Evolutionary conservation across 2,329 filamentous ascomycete genomes (phyloP).

Genomic region (Apiospora arundinis): DNA sequence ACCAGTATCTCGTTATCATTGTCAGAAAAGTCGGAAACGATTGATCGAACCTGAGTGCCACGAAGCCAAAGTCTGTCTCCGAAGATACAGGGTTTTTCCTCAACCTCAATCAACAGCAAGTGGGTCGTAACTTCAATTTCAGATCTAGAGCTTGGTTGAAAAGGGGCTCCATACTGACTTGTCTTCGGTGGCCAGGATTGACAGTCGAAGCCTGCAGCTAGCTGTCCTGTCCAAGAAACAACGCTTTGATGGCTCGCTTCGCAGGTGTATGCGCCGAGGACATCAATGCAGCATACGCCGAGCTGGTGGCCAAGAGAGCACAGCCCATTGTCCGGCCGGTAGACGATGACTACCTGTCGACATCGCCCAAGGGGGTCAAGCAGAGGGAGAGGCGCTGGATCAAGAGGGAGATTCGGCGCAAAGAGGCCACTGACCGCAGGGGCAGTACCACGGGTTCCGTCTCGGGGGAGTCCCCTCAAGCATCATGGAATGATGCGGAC

Average conservation of each 20-base stretch:
- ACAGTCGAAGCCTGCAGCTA: no score
- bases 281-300: not conserved
- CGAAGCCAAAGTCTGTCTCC: no score
- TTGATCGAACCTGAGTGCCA: no score
- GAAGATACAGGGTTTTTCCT: no score
- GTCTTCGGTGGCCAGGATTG: no score
- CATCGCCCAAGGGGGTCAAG: not conserved
- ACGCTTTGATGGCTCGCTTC: not conserved
- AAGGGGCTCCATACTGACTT: no score
- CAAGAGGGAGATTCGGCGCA: not conserved
- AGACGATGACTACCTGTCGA: not conserved
- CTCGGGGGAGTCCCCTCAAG: not conserved
- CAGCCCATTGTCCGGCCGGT: not conserved
- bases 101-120: no score
- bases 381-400: not conserved
- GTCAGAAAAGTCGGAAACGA: no score
- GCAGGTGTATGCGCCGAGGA: not conserved
- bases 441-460: not conserved
- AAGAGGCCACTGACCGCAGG: not conserved
- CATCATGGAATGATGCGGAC: not conserved
- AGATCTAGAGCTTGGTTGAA: no score
- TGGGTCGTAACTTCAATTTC: no score
- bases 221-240: no score
- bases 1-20: no score
- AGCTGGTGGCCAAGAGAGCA: not conserved